These are phyloP conservation scores for Pezizomycotina sp. DNA, from an alignment of 2,329 filamentous ascomycete genomes.

Conservation along the genomic window DNA sequence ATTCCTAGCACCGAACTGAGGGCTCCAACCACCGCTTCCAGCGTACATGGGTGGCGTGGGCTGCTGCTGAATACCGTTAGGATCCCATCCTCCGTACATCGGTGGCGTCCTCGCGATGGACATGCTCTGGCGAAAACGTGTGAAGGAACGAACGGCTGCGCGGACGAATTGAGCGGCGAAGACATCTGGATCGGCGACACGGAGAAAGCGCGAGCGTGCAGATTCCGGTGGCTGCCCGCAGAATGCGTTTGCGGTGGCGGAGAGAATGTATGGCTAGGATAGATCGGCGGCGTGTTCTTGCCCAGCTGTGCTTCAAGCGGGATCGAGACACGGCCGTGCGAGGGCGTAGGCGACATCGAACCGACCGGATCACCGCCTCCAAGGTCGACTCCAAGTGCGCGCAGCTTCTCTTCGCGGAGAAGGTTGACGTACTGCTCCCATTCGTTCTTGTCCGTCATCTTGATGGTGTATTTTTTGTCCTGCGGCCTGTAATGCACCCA, in stretches of 20 bases:
- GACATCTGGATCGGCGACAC: conserved; percentile 21
- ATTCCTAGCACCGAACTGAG: conserved; percentile 10
- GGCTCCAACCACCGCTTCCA: conserved; percentile 15
- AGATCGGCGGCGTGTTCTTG: conserved; percentile 46
- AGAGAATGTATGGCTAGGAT: conserved; percentile 31
- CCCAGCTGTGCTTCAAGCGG: conserved; percentile 19
- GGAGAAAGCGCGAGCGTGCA: conserved; percentile 18
- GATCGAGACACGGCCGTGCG: conserved; percentile 35
- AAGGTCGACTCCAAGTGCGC: conserved; percentile 72
- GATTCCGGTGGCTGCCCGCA: conserved; percentile 21
- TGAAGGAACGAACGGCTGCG: conserved; percentile 22
- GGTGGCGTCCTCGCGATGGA: conserved; percentile 23
- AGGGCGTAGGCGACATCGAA: conserved; percentile 43
- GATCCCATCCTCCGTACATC: conserved; percentile 11
- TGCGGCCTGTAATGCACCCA: conserved; percentile 36
- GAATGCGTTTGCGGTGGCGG: conserved; percentile 22
- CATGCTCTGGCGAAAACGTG: conserved; percentile 24
- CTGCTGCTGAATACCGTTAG: conserved; percentile 20
- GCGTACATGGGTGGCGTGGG: conserved; percentile 20
- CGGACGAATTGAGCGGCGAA: conserved; percentile 18
- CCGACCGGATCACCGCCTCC: conserved; percentile 62
- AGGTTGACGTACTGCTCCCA: conserved; percentile 69
- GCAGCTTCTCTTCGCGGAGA: conserved; percentile 77
- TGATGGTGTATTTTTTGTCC: conserved; percentile 41
- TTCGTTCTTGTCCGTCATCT: conserved; percentile 52